Evolutionary conservation across 108 stramenopile species (phyloP), one percentile per base, ranked within the genome.

Genomic region (Pseudonitzschia multistriata): DNA sequence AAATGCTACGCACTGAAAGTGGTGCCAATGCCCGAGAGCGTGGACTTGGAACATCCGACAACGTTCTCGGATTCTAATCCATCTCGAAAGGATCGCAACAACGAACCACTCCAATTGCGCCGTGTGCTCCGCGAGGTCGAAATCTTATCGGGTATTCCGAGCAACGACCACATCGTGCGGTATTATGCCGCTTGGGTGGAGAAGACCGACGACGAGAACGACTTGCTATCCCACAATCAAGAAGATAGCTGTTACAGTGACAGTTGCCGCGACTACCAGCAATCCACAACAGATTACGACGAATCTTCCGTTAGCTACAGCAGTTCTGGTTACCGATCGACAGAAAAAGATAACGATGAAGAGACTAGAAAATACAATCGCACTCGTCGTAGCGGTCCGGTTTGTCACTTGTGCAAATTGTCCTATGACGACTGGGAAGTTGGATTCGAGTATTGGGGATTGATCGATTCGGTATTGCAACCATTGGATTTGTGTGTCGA

Each of bases 391-490:
- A 11, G 50, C 19, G 25, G 25, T 1, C 50, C 59, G 2, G 33
- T 55, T 13, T 81, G 81, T 49, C 53, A 78, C 45, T 70, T 81
- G 11, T 81, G 81, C 62, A 40, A 71, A 67, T 65, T 47, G 14
- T 28, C 55, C 1, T 82, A 82, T 40, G 56, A 22, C 24, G 81
- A 81, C 42, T 81, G 81, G 81, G 74, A 75, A 31, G 76, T 81
- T 22, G 45, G 47, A 24, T 77, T 73, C 22, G 81, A 78, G 28
- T 68, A 74, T 8, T 81, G 81, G 81, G 81, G 81, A 3, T 33
- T 81, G 28, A 77, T 81, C 34, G 81, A 81, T 62, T 55, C 81
- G 7, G 81, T 81, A 7, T 50, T 81, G 45, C 81, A 82, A 54
- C 81, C 81, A 31, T 74, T 79, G 49, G 54, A 79, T 54, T 73